These are phyloP conservation scores for Apiosordaria backusii DNA, from an alignment of 495 filamentous ascomycete species.

Conservation along the genomic window DNA sequence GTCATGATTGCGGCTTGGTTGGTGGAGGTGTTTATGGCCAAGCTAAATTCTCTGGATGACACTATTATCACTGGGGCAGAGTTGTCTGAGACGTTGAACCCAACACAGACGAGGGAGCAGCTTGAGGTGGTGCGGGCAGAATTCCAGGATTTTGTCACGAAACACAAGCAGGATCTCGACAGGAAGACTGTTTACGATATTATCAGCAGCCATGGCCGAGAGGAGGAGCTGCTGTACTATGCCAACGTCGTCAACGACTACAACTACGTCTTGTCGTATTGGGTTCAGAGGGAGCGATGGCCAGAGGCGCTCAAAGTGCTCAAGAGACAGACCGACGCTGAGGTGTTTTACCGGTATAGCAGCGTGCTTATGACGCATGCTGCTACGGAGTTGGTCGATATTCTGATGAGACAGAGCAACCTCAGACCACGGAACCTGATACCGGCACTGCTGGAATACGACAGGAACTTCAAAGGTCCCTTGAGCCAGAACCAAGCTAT, in stretches of 20 bases:
- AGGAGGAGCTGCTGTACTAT: conserved; percentile 87
- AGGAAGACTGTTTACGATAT: conserved; percentile 90
- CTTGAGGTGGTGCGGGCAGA: conserved; percentile 66
- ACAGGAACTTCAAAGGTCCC: conserved; percentile 62
- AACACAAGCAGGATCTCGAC: conserved; percentile 82
- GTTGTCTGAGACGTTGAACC: conserved; percentile 64
- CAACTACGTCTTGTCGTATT: conserved; percentile 93
- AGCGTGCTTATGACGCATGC: conserved; percentile 92
- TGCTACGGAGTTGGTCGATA: conserved; percentile 79
- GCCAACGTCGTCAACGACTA: conserved; percentile 84
- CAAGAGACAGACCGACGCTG: conserved; percentile 83
- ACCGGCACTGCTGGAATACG: conserved; percentile 89
- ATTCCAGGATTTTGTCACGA: conserved; percentile 82
- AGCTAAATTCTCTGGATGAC: conserved; percentile 91
- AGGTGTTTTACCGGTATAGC: conserved; percentile 93
- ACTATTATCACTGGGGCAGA: conserved; percentile 88
- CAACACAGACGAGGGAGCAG: conserved; percentile 67
- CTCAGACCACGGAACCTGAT: conserved; percentile 87
- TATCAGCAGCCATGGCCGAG: conserved; percentile 90
- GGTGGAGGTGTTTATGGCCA: conserved; percentile 94
- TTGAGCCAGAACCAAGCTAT: conserved; percentile 84
- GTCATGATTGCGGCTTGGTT: conserved; percentile 96
- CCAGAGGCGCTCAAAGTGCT: conserved; percentile 81
- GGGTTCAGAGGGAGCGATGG: conserved; percentile 96
- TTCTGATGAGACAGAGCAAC: conserved; percentile 86